Evolutionary conservation across 1,139 yeast species (phyloP).

Genomic region (Candida sanyaensis): DNA sequence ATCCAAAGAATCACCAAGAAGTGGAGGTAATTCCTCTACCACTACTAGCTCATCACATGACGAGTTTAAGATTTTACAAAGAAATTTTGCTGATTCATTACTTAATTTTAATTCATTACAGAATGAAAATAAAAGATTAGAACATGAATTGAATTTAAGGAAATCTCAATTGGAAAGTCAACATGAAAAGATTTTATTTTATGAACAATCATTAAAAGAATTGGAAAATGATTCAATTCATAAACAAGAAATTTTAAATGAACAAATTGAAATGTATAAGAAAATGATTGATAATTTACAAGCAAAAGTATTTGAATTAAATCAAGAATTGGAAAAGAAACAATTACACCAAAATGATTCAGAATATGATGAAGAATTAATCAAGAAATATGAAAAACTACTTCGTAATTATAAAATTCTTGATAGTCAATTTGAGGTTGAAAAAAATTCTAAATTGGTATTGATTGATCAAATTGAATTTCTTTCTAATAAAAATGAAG

Average conservation of each 20-base stretch:
- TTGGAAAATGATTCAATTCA: slow-evolving; percentile 24
- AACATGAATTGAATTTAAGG: slow-evolving; percentile 23
- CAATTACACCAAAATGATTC: slow-evolving; percentile 1
- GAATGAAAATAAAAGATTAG: slow-evolving; percentile 24
- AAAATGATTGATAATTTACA: slow-evolving; percentile 34
- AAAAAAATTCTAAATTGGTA: slow-evolving; percentile 51
- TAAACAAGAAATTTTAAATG: slow-evolving; percentile 29
- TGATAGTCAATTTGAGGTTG: slow-evolving; percentile 46
- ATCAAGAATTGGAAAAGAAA: slow-evolving; percentile 22
- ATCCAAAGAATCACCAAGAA: neutral
- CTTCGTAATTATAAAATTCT: slow-evolving; percentile 39
- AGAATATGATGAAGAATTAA: slow-evolving; percentile 5
- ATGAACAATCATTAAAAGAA: slow-evolving; percentile 23
- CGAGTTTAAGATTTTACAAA: slow-evolving; percentile 21
- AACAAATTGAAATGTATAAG: slow-evolving; percentile 32
- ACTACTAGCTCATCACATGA: neutral
- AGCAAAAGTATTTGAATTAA: slow-evolving; percentile 26
- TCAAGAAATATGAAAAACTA: slow-evolving; percentile 32
- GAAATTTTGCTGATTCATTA: slow-evolving; percentile 30
- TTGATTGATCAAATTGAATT: slow-evolving; percentile 58
- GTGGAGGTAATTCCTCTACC: neutral
- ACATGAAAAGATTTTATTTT: slow-evolving; percentile 19
- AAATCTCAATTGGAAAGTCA: slow-evolving; percentile 20
- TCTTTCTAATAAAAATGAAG: slow-evolving; percentile 42
- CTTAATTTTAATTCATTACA: slow-evolving; percentile 21